Percentiles rank a stretch among this genome's conserved stretches.
Evolutionary conservation across 73 alveolate genomes (phyloP).

Genomic region (Tetrahymena thermophila): DNA sequence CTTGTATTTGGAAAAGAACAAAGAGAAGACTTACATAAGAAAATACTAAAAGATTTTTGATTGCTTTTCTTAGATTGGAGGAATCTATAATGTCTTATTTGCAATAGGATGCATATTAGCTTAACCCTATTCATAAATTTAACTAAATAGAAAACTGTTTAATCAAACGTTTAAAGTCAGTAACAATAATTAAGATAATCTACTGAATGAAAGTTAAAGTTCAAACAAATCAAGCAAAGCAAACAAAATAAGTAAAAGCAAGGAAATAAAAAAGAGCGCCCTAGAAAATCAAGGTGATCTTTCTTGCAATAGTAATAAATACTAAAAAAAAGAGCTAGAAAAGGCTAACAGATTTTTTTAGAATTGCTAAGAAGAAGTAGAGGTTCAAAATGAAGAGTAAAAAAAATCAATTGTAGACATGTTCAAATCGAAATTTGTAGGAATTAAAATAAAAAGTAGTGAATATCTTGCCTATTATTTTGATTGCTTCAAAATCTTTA

Average conservation of each 20-base stretch:
- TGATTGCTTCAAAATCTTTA: not conserved
- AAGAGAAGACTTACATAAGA: not conserved
- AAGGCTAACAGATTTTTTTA: not conserved
- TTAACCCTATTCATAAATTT: not conserved
- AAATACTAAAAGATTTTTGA: not conserved
- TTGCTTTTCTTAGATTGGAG: not conserved
- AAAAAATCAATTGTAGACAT: not conserved
- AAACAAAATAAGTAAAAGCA: not conserved
- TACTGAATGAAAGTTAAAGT: not conserved
- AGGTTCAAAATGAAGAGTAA: too few species aligned
- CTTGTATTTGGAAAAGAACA: not conserved
- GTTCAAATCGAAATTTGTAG: not conserved
- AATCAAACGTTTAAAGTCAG: not conserved
- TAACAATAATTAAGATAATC: too few species aligned
- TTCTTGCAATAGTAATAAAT: not conserved
- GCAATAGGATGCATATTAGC: not conserved
- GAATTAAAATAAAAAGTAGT: not conserved
- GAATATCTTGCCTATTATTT: not conserved
- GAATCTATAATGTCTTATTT: not conserved
- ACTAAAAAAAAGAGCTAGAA: not conserved
- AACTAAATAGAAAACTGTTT: not conserved
- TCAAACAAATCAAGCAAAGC: not conserved
- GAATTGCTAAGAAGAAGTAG: not conserved
- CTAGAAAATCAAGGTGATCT: not conserved
- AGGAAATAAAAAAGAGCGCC: not conserved